These are phyloP conservation scores for Polyporus tsugae DNA, from an alignment of 1,284 basidiomycete genomes.

Conservation along the genomic window DNA sequence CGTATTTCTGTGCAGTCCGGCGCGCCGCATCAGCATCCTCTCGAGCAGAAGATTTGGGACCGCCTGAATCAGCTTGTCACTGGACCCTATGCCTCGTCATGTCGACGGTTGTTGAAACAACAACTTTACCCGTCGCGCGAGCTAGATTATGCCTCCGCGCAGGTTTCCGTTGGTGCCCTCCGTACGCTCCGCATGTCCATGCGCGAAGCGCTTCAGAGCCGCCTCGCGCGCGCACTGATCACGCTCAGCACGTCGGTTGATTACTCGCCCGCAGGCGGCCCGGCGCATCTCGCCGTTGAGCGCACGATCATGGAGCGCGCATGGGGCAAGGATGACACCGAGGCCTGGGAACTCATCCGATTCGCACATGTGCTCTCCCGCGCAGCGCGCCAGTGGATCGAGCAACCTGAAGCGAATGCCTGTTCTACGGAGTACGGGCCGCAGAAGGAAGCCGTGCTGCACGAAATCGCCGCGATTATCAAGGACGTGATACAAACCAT, in stretches of 20 bases:
- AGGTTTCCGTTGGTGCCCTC: constrained; percentile 69
- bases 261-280: constrained; percentile 67
- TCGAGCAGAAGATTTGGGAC: constrained; percentile 66
- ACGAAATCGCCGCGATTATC: constrained; percentile 71
- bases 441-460: constrained; percentile 63
- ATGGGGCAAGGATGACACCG: constrained; percentile 69
- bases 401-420: constrained; percentile 35
- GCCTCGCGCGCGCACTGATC: constrained; percentile 72
- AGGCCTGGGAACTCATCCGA: constrained; percentile 67
- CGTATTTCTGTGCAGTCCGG: constrained; percentile 60
- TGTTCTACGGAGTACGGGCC: constrained; percentile 25
- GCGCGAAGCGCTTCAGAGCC: constrained; percentile 63
- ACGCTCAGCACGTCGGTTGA: constrained; percentile 56
- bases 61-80: constrained; percentile 63
- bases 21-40: constrained; percentile 44
- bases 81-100: constrained; percentile 70
- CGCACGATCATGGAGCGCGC: constrained; percentile 72
- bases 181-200: constrained; percentile 72
- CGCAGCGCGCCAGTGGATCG: constrained; percentile 67
- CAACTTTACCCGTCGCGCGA: constrained; percentile 50
- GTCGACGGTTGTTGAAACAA: constrained; percentile 65
- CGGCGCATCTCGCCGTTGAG: constrained; percentile 64
- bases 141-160: constrained; percentile 41
- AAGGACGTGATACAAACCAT: constrained; percentile 74
- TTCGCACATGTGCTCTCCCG: constrained; percentile 61